Conservation (phyloP, 2,329 filamentous ascomycete species). For the Phyllosticta paracitricarpa region DNA sequence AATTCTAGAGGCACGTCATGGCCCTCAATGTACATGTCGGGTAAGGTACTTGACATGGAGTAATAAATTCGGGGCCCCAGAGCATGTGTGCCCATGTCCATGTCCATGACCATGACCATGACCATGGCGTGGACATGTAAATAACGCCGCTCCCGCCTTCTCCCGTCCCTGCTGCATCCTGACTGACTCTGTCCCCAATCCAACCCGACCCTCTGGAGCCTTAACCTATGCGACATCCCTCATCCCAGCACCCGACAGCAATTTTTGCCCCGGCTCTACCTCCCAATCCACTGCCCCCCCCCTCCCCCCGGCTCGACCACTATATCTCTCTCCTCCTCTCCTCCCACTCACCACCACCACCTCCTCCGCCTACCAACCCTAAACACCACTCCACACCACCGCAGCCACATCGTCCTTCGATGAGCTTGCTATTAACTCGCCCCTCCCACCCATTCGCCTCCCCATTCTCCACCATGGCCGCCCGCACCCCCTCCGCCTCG, state of each 20-base stretch:
- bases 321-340: not conserved
- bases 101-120: no score
- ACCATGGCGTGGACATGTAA: not conserved
- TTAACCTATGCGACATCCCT: not conserved
- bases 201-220: not conserved
- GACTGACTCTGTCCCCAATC: not conserved
- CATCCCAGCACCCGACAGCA: not conserved
- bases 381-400: not conserved
- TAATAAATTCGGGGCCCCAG: not conserved
- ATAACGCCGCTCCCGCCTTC: not conserved
- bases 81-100: not conserved
- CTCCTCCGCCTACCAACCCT: not conserved
- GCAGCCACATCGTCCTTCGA: not conserved
- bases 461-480: conserved; percentile 1
- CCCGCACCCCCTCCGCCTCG: conserved; percentile 4
- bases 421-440: not conserved
- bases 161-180: not conserved
- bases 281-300: no score
- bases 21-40: not conserved
- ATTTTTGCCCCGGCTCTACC: not conserved
- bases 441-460: not conserved
- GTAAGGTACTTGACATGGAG: no score
- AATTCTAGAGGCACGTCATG: conserved; percentile 1
- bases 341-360: no score
- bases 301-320: not conserved